phyloP scores from a whole-genome alignment of 352 stramenopile species.

The Phytophthora sp. region DNA sequence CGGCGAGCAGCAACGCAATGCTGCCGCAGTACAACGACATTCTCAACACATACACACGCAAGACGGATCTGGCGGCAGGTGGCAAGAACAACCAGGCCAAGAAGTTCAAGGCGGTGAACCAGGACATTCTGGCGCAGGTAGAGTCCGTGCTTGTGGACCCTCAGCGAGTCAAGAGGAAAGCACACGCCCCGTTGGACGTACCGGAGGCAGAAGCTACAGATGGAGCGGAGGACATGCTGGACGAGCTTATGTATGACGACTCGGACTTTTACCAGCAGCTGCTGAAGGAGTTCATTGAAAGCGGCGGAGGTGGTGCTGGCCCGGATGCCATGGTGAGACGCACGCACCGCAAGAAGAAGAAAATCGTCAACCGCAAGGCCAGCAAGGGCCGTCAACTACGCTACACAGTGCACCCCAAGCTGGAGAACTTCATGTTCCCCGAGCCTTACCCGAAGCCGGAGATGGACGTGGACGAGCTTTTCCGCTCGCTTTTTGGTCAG shows the following conservation, averaged over 20 bases:
- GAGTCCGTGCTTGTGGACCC: conserved; percentile 84
- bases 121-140: conserved; percentile 85
- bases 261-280: conserved; percentile 90
- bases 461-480: conserved; percentile 87
- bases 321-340: conserved; percentile 61
- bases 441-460: conserved; percentile 76
- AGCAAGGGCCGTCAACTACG: conserved; percentile 85
- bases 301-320: conserved; percentile 49
- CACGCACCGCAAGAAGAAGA: conserved; percentile 85
- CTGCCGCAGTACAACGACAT: conserved; percentile 85
- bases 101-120: conserved; percentile 91
- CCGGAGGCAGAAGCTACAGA: conserved; percentile 39
- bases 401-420: conserved; percentile 87
- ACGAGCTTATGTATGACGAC: conserved; percentile 90
- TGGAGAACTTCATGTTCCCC: conserved; percentile 92
- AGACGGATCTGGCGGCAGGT: conserved; percentile 69
- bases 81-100: conserved; percentile 65
- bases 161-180: conserved; percentile 86
- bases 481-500: conserved; percentile 85
- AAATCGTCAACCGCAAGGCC: conserved; percentile 88
- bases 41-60: conserved; percentile 79
- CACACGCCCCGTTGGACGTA: conserved; percentile 65
- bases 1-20: conserved; percentile 41
- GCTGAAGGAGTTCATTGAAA: conserved; percentile 90
- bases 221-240: conserved; percentile 51